Conservation (phyloP, 1,284 basidiomycete genomes). For the Leucoagaricus sp. region DNA sequence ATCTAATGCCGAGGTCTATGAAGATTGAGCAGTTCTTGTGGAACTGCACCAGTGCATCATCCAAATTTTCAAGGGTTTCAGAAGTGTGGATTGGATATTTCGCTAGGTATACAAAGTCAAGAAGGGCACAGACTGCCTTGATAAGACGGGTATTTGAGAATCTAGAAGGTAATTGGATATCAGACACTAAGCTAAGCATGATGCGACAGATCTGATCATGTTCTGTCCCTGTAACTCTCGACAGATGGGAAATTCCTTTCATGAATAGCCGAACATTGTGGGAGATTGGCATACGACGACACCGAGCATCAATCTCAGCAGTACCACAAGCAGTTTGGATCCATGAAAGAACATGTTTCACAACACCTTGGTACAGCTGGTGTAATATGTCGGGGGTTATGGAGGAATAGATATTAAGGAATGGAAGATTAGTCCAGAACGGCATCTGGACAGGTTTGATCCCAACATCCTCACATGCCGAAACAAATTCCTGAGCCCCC, state of each 20-base stretch:
- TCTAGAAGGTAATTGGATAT: background rate
- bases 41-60: conserved; percentile 17
- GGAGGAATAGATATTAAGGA: conserved; percentile 32
- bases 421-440: conserved; percentile 38
- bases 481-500: conserved; percentile 17
- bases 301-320: conserved; percentile 37
- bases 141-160: background rate
- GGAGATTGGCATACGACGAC: conserved; percentile 34
- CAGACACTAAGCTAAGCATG: conserved; percentile 28
- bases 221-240: conserved; percentile 32
- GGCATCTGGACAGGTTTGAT: conserved; percentile 30
- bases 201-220: conserved; percentile 34
- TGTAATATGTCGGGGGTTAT: conserved; percentile 43
- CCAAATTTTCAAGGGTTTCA: background rate
- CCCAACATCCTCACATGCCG: conserved; percentile 14
- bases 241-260: conserved; percentile 38
- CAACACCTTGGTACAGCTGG: conserved; percentile 35
- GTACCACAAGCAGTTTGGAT: conserved; percentile 21
- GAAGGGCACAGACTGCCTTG: conserved; percentile 18
- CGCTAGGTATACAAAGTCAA: conserved; percentile 39
- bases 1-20: conserved; percentile 25
- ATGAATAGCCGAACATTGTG: conserved; percentile 37
- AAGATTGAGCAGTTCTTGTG: conserved; percentile 33
- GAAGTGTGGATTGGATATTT: conserved; percentile 31
- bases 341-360: conserved; percentile 39